Base-by-base conservation (phyloP, 148 eudicot species). In the Vaccinium corymbosum region DNA sequence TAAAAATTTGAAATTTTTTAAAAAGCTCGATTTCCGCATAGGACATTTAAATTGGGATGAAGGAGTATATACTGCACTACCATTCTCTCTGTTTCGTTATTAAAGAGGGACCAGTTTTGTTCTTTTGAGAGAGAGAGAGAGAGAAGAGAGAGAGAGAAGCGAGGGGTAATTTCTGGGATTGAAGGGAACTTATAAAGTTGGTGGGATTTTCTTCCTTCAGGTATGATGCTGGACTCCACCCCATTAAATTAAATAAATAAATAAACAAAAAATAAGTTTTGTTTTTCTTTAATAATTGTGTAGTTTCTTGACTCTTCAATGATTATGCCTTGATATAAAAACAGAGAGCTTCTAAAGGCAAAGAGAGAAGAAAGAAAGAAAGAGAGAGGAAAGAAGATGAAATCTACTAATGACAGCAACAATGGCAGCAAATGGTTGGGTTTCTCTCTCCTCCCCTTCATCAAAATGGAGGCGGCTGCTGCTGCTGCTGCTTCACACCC, bases 381-480 rank as follows among this genome's bases (percentile, higher is more conserved):
- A 62, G 42, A 73, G 56, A 25, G 35, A 35, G 22, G 73, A 38
- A 46, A 49, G 70, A 90, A 70, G 74, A 92, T 91, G 95, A 92
- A 90, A 86, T 86, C 93, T 78, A 84, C 90, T 83, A 87, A 85
- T 83, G 86, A 85, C 76, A 85, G 38, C 81, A 85, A 76, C 83
- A 82, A 85, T 42, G 81, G 74, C 49, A 70, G 10, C 25, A 87
- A 86, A 87, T 90, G 92, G 92, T 82, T 90, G 76, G 92, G 90
- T 29, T 88, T 90, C 78, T 83, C 90, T 76, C 89, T 88, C 49
- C 87, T 89, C 7, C 87, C 89, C 49, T 85, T 80, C 48, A 80
- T 86, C 73, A 88, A 85, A 89, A 88, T 86, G 87, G 90, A 89
- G 90, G 90, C 25, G 7, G 68, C 68, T n/a, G n/a, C 27, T 27